phyloP scores from a whole-genome alignment of 2,329 filamentous ascomycete species.

The Scopulariopsis brevicaulis region DNA sequence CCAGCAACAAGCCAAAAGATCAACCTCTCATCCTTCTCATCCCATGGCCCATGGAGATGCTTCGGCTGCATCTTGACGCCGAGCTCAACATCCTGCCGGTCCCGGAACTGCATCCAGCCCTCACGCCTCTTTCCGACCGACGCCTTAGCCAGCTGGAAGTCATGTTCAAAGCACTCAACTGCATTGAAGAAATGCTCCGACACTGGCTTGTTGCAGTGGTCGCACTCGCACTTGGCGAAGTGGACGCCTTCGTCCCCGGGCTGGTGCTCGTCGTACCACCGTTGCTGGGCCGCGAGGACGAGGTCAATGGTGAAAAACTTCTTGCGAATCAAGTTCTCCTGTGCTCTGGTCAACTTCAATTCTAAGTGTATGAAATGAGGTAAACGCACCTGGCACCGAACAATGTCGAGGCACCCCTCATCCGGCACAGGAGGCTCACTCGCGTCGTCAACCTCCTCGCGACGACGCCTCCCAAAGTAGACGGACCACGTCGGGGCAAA shows the following conservation, averaged over 20 bases:
- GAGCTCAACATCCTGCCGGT: conserved; percentile 1
- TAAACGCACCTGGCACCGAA: background rate
- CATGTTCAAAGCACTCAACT: background rate
- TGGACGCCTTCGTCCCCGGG: background rate
- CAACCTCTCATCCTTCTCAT: background rate
- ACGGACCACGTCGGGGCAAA: conserved; percentile 28
- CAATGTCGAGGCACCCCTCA: background rate
- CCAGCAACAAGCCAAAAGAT: conserved; percentile 4
- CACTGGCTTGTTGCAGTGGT: background rate
- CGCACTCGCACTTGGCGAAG: background rate
- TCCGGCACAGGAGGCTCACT: background rate
- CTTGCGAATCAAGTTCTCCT: background rate
- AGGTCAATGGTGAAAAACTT: background rate
- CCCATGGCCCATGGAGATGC: background rate
- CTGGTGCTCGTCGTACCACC: conserved; percentile 7
- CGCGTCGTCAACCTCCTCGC: conserved; percentile 2
- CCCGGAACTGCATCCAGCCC: background rate
- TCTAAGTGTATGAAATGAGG: background rate
- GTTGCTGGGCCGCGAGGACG: background rate
- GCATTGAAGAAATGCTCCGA: background rate
- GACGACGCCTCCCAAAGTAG: conserved; percentile 15
- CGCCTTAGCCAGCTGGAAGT: background rate
- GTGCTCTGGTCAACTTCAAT: background rate
- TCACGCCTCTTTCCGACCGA: background rate
- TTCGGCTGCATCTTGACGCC: background rate